These are phyloP conservation scores for Cercospora sojina DNA, from an alignment of 2,329 filamentous ascomycete species.

Conservation along the genomic window DNA sequence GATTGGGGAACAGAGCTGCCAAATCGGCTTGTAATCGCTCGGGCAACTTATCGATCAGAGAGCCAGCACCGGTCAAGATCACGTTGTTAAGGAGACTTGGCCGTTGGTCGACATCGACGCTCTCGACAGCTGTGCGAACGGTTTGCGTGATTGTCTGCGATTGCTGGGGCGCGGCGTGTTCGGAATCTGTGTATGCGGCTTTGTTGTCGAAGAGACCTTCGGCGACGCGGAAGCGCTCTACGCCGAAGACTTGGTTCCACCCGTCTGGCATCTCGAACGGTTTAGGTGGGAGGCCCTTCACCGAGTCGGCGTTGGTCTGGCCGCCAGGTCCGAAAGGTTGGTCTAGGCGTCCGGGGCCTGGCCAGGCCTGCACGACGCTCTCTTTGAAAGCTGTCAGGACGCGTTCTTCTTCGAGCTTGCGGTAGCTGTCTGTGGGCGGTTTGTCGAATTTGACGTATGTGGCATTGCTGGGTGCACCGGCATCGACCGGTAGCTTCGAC, in stretches of 20 bases:
- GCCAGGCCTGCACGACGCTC: slow-evolving; percentile 92
- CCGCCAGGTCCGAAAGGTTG: slow-evolving; percentile 47
- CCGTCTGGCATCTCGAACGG: slow-evolving; percentile 98
- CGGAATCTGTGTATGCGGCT: slow-evolving; percentile 60
- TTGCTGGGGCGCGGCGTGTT: slow-evolving; percentile 54
- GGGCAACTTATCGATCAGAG: slow-evolving; percentile 84
- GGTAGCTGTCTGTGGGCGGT: slow-evolving; percentile 68
- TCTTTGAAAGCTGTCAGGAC: slow-evolving; percentile 97
- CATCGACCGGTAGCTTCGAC: slow-evolving; percentile 85
- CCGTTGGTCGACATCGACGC: slow-evolving; percentile 85
- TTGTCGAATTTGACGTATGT: slow-evolving; percentile 68
- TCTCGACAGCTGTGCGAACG: slow-evolving; percentile 71
- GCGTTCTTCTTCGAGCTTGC: slow-evolving; percentile 83
- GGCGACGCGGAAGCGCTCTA: slow-evolving; percentile 79
- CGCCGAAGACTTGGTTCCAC: slow-evolving; percentile 90
- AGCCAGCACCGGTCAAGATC: slow-evolving; percentile 86
- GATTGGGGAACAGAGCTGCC: slow-evolving; percentile 74
- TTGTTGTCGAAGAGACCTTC: slow-evolving; percentile 91
- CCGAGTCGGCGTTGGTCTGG: slow-evolving; percentile 69
- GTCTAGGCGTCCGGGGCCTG: slow-evolving; percentile 68
- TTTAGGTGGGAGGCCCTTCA: slow-evolving; percentile 70
- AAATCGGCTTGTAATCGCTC: slow-evolving; percentile 87
- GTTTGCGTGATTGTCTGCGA: slow-evolving; percentile 80
- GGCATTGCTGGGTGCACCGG: slow-evolving; percentile 74
- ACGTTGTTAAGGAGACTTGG: slow-evolving; percentile 83